Base-by-base conservation (phyloP, 2,329 filamentous ascomycete genomes). In the Aspergillus novoparasiticus region DNA sequence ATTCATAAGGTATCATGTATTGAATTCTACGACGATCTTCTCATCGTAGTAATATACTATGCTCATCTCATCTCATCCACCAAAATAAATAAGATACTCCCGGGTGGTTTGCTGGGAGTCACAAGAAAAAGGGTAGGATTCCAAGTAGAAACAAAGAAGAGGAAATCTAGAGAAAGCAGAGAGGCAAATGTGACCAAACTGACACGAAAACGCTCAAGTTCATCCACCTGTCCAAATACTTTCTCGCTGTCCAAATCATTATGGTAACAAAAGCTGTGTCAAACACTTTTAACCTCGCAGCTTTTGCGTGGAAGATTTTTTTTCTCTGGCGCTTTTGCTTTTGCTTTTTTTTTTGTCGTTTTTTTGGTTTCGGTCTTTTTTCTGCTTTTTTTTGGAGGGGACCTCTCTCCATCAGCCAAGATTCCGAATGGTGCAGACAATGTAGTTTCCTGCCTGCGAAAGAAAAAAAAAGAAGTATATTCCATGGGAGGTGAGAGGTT, bases 351-450 rank as follows among this genome's bases (percentile, higher is more conserved):
- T 56, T 41, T 19, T 32, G 10, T 34, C 55, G 46, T 59, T 59
- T 54, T 54, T 65, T 60, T 61, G 12, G 30, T n/a, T 55, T 39
- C 32, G 51, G 30, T 51, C 30, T 55, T 43, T 41, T 63, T 59
- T 45, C 36, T 57, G 58, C 51, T 60, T 46, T 28, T 63, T 58
- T 61, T 48, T 63, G 57, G 57, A 63, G 58, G 62, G 60, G 63
- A 64, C 66, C 60, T 66, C 66, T 62, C 56, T 68, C 60, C 62
- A 65, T 64, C 68, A 67, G 58, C 57, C 62, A 62, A 63, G 59
- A 61, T 62, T 62, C 60, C 45, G 55, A 58, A 57, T 32, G 45
- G 45, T 51, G 48, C 55, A 23, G 60, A 43, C 41, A 34, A 10
- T 21, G 21, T 26, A 9, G 23, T 34, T 21, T 26, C 21, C 36